phyloP scores from a whole-genome alignment of 208 protist genomes.

The Spongospora subterranea region DNA sequence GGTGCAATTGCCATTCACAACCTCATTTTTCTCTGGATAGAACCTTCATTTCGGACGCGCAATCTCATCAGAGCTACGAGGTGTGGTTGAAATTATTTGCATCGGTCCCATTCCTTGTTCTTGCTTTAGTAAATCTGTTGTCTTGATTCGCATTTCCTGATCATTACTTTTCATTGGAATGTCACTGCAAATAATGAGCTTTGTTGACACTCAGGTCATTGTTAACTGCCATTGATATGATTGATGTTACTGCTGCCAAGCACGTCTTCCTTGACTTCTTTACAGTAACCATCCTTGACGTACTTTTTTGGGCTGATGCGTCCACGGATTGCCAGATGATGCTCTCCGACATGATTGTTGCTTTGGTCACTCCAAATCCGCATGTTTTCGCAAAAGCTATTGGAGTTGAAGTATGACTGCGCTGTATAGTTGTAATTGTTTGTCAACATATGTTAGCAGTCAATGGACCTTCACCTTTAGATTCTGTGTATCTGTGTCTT shows the following conservation, averaged over 20 bases:
- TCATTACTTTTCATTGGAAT: neutral
- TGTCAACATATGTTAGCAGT: neutral
- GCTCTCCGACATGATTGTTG: neutral
- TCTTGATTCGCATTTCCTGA: neutral
- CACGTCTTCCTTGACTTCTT: conserved; percentile 39
- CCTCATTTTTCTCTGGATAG: conserved; percentile 42
- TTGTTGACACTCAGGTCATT: neutral
- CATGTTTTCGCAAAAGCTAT: conserved; percentile 22
- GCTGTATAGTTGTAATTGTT: neutral
- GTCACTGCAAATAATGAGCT: too few relatives aligned
- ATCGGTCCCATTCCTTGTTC: neutral
- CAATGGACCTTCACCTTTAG: neutral
- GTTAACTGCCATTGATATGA: conserved; percentile 4
- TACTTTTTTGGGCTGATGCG: neutral
- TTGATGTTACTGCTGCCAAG: conserved; percentile 14
- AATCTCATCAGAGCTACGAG: neutral
- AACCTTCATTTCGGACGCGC: neutral
- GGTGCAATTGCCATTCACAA: conserved; percentile 12
- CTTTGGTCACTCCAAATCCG: conserved; percentile 28
- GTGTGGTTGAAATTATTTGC: neutral
- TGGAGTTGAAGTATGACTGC: conserved; percentile 25
- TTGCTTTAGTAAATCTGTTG: neutral
- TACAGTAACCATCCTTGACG: neutral
- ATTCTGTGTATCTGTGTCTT: too few relatives aligned
- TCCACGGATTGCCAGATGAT: neutral